Evolutionary conservation across 768 basidiomycete genomes (phyloP), one percentile per base, ranked within the genome.

Genomic region (Pholiota conissans): DNA sequence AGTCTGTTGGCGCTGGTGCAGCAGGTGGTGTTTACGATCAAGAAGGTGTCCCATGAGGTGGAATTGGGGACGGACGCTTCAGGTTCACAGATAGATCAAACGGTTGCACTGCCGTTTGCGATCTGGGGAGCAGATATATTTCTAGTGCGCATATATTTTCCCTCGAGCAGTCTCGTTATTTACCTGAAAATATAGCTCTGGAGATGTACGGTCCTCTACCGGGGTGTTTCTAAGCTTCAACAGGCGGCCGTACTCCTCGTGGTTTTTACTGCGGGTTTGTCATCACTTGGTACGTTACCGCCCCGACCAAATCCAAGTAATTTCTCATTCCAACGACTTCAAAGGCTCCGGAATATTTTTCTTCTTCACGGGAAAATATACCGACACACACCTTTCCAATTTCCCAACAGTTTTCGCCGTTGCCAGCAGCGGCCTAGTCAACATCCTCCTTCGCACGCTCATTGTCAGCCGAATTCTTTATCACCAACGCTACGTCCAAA

Each of bases 391-490:
- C 5, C 27, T 46, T 10, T 54, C 42, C 53, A 46, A 32, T 20
- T 30, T 54, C 14, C 42, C 53, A 10, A 54, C 58, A 1, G 45
- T 59, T 4, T 46, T 59, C 14, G 13, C 40, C 29, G 42, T 59
- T 8, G 20, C 52, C 37, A 49, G 47, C 27, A 55, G 52, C 26
- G 52, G 52, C 8, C 47, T 50, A 4, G 49, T 54, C 14, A 59
- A 55, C 40, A 42, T 59, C 26, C 14, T 32, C 11, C 58, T 59
- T n/a, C 49, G 52, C 16, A 18, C 53, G 8, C 28, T 55, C 10
- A 61, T 58, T 28, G 37, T 61, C 14, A 18, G 49, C 8, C 60
- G 56, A 4, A 50, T 61, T 11, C 22, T 48, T 5, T 45, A 54
- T 26, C 56, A 61, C 32, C 56, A 57, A 22, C 37, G 42, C 14